phyloP scores from a whole-genome alignment of 306 rosid species.

The Medicago arabica region DNA sequence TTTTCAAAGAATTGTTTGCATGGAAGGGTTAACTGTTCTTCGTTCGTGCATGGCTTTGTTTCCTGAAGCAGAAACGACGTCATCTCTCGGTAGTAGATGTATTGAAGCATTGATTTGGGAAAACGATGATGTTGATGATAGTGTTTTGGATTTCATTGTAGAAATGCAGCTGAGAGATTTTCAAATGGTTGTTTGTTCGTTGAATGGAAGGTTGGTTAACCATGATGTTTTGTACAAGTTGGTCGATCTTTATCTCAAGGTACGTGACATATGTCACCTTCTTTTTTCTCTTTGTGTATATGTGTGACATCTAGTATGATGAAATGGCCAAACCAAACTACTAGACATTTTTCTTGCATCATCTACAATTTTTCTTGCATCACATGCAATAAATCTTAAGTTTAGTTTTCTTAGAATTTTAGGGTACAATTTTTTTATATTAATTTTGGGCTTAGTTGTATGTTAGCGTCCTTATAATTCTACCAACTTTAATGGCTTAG shows the following conservation, averaged over 20 bases:
- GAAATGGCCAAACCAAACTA: too few relatives aligned
- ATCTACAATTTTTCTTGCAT: not conserved
- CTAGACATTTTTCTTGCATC: too few relatives aligned
- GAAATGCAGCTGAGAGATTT: slow-evolving; percentile 60
- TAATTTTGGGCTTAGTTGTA: too few relatives aligned
- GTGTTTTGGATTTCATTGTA: slow-evolving; percentile 52
- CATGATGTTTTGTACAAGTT: slow-evolving; percentile 75
- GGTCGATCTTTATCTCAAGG: slow-evolving; percentile 69
- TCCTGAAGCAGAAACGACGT: slow-evolving; percentile 86
- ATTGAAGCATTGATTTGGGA: slow-evolving; percentile 61
- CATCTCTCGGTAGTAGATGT: slow-evolving; percentile 69
- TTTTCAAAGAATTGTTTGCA: slow-evolving; percentile 56
- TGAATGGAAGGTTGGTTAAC: slow-evolving; percentile 52
- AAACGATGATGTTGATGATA: slow-evolving; percentile 26
- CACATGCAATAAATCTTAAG: not conserved
- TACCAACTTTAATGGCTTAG: too few relatives aligned
- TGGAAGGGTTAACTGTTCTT: slow-evolving; percentile 62
- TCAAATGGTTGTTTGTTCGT: slow-evolving; percentile 55
- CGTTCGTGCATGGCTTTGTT: slow-evolving; percentile 74
- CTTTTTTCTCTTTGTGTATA: too few relatives aligned
- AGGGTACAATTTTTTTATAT: too few relatives aligned
- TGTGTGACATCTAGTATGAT: too few relatives aligned
- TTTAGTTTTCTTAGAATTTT: not conserved
- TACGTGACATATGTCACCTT: slow-evolving; percentile 29
- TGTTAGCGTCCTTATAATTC: too few relatives aligned